Evolutionary conservation across 495 filamentous ascomycete genomes (phyloP), one percentile per base, ranked within the genome.

Genomic region (Aspergillus nidulans): DNA sequence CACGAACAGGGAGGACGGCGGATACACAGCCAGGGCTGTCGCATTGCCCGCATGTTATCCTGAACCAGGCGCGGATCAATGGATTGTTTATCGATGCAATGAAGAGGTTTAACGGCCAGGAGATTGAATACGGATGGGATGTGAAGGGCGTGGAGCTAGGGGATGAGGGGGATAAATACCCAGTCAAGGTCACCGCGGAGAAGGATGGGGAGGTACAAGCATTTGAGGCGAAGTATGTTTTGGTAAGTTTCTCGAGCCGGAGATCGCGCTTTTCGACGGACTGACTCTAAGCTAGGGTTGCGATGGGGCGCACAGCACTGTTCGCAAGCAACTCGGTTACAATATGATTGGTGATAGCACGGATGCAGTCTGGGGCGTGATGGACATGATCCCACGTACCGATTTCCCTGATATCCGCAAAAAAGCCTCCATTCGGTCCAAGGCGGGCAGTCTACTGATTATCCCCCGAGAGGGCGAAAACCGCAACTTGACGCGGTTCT

Each of bases 381-480:
- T 94, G 84, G 91, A 96, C 56, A 77, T 89, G 55, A 81, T 87
- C 28, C 85, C 87, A 5, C 75, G 72, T 5, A 92, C 90, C 0
- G 70, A 85, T 60, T 96, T 92, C 69, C 91, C 90, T 4, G 88
- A 95, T 84, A 82, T 94, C 81, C 75, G 86, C 45, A 83, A 79
- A 65, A 77, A 82, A 51, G 83, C 84, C 54, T 92, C 87, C 1
- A 81, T 85, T 51, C 77, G 80, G 34, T 79, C 78, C 7, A 61
- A 74, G 16, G 65, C 69, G 1, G 88, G 87, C 8, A 84, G 79
- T 28, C 65, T 91, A 45, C 79, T 91, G 75, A 76, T 88, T 24
- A 87, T 91, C 28, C 88, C 88, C 1, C 79, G 88, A 18, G 86
- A 89, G 53, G 84, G 83, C 56, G 84, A 70, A 6, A 68, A 30